Conservation (phyloP, 257 asterid species). For the Nicotiana obtusifolia region DNA sequence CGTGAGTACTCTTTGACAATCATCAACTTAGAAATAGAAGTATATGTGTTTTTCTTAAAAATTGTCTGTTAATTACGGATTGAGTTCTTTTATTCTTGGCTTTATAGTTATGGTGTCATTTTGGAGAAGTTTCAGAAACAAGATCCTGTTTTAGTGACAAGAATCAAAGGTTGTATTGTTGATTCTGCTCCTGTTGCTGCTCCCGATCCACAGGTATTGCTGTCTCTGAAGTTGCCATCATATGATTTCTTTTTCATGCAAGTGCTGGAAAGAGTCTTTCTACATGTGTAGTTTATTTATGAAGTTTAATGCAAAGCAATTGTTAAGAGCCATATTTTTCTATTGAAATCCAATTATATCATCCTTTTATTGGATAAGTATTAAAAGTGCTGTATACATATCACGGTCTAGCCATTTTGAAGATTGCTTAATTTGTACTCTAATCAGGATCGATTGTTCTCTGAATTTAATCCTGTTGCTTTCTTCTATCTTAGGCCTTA, state of each 20-base stretch:
- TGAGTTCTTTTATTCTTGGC: conserved; percentile 11
- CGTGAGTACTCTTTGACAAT: conserved; percentile 42
- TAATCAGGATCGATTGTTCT: not conserved
- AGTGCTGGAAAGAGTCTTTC: not conserved
- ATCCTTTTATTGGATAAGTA: not conserved
- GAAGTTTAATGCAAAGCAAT: not conserved
- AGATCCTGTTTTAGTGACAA: conserved; percentile 49
- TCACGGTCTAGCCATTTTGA: not conserved
- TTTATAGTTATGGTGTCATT: conserved; percentile 70
- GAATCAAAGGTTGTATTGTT: conserved; percentile 75
- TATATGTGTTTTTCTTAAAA: not conserved
- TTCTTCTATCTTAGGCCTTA: not conserved
- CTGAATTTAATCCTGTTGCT: not conserved
- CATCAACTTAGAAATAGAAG: not conserved
- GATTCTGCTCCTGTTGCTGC: conserved; percentile 93
- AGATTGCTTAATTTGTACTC: not conserved
- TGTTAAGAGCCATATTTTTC: not conserved
- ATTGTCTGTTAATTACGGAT: conserved; percentile 2
- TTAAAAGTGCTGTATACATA: not conserved
- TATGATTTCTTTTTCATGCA: not conserved
- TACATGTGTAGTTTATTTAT: not conserved
- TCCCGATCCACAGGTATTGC: conserved; percentile 81
- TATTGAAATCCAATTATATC: not conserved
- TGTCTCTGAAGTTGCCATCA: not conserved
- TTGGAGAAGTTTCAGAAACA: conserved; percentile 73